Base-by-base conservation (phyloP, 371 early-diverging fungal species). In the Dinochytrium kinnereticum region DNA sequence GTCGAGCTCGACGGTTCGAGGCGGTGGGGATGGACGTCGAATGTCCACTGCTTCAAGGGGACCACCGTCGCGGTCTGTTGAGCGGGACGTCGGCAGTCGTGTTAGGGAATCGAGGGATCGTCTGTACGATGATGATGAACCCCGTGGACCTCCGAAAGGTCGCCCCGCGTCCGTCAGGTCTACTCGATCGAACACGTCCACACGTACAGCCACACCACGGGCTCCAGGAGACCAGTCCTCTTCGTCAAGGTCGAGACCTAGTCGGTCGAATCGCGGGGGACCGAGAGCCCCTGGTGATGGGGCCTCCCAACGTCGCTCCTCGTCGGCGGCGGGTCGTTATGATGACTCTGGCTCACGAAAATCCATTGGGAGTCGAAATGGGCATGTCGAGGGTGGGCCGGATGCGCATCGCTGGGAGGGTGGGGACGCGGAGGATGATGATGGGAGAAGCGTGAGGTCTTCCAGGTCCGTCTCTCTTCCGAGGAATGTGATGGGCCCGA, bases 41-140 rank as follows among this genome's bases (percentile, higher is more conserved):
- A 19, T 7, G 26, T 55, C 57, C 24, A 30, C 57, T 7, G 24
- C 57, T 26, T 55, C 57, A 55, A 19, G 57, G 10, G 10, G 57
- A 10, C 57, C 57, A 30, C 57, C 57, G 24, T 55, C 57, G 5
- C 57, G 57, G 10, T 55, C 57, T 30, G 26, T 55, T 30, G 57
- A 55, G 57, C 57, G 57, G 10, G 57, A 55, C 7, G 19, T 19
- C 13, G 44, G 13, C 19, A 13, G 13, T 19, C 44, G 44, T 7
- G 44, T 7, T 13, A 44, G 44, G 44, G 44, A 44, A 7, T 19
- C 44, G 19, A 44, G 44, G 44, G 44, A 44, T 44, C 44, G 44
- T 44, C 13, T 7, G 19, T 7, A 7, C 13, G 57, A 55, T 10
- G 10, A 55, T 30, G 57, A 55, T 24, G 57, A 55, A 55, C 7